Evolutionary conservation across 345 rosid species (phyloP).

Genomic region (Barbarea vulgaris): DNA sequence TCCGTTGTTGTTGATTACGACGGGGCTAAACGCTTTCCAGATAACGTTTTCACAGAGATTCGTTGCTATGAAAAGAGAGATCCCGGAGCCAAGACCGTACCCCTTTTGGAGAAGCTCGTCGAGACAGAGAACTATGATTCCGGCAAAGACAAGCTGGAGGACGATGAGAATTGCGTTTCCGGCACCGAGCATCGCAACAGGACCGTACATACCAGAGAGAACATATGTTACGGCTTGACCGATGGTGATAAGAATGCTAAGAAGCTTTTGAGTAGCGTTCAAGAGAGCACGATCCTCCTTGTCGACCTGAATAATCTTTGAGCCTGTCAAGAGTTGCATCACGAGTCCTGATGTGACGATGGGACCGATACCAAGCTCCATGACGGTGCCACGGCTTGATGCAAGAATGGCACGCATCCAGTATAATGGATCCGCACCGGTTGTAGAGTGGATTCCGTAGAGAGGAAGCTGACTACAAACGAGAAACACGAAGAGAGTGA

Average conservation of each 20-base stretch:
- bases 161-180: not conserved
- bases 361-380: constrained; percentile 65
- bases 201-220: not conserved
- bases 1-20: constrained; percentile 56
- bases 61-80: constrained; percentile 27
- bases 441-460: constrained; percentile 58
- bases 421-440: constrained; percentile 57
- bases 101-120: constrained; percentile 22
- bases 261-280: not conserved
- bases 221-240: constrained; percentile 5
- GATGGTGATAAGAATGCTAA: not conserved
- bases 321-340: constrained; percentile 58
- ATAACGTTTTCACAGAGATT: constrained; percentile 56
- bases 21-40: constrained; percentile 75
- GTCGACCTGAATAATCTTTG: constrained; percentile 57
- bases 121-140: not conserved
- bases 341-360: constrained; percentile 60
- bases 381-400: constrained; percentile 59
- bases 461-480: constrained; percentile 64
- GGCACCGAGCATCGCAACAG: not conserved
- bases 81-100: constrained; percentile 5
- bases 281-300: constrained; percentile 27
- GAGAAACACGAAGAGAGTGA: constrained; percentile 50
- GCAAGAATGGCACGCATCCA: constrained; percentile 68
- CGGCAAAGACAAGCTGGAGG: not conserved